A percentile compares a stretch with the other conserved stretches of the same genome.
Conservation (phyloP, 2,329 filamentous ascomycete genomes). For the Diplodia sapinea region DNA sequence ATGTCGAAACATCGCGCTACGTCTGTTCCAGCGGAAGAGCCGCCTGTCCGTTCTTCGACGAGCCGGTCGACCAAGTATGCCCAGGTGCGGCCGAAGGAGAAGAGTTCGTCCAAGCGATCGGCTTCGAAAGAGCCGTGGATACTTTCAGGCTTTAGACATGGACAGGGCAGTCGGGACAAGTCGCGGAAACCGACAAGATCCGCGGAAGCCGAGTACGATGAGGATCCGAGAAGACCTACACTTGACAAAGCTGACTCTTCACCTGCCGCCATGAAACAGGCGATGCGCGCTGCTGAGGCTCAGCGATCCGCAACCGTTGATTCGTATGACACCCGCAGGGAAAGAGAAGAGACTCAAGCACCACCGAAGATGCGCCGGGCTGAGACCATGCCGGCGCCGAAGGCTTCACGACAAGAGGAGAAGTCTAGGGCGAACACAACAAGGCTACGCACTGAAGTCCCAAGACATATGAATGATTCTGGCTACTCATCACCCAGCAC, state of each 20-base stretch:
- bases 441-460: constrained; percentile 40
- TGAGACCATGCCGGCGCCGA: constrained; percentile 49
- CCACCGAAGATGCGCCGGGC: constrained; percentile 48
- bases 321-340: constrained; percentile 39
- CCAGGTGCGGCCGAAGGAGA: constrained; percentile 21
- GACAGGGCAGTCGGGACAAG: constrained; percentile 33
- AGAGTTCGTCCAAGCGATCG: constrained; percentile 17
- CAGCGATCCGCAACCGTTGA: constrained; percentile 43
- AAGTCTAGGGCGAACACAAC: constrained; percentile 40
- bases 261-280: constrained; percentile 43
- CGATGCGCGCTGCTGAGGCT: constrained; percentile 36
- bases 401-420: constrained; percentile 41
- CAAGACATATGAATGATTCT: constrained; percentile 35
- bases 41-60: not conserved
- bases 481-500: constrained; percentile 37
- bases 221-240: constrained; percentile 40
- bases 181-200: constrained; percentile 42
- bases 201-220: constrained; percentile 41
- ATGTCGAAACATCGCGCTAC: constrained; percentile 16
- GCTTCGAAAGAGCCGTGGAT: constrained; percentile 25
- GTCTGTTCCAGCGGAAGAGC: constrained; percentile 8
- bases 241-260: constrained; percentile 49
- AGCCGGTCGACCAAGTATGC: constrained; percentile 11
- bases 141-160: constrained; percentile 17
- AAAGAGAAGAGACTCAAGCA: constrained; percentile 36